These are phyloP conservation scores for Endothia cerciana DNA, from an alignment of 2,329 filamentous ascomycete species.

Conservation along the genomic window DNA sequence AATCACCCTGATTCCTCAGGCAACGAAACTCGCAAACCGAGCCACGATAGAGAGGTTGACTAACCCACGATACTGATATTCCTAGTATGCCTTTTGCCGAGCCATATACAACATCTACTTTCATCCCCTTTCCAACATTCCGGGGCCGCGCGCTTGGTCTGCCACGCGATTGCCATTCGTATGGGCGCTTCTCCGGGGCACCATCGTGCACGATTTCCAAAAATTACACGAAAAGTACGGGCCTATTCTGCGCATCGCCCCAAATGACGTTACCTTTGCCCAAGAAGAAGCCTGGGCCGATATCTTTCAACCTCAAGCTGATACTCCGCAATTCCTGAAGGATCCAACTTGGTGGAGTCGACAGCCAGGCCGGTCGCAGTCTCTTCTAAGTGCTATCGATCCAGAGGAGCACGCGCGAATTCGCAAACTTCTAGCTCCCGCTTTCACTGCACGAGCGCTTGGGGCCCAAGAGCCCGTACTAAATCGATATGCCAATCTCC, in stretches of 20 bases:
- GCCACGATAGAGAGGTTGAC: neutral
- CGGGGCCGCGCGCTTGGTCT: slow-evolving; percentile 29
- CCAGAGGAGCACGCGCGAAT: slow-evolving; percentile 33
- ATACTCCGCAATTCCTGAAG: slow-evolving; percentile 33
- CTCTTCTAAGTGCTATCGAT: slow-evolving; percentile 37
- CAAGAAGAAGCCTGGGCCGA: slow-evolving; percentile 15
- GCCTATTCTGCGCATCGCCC: slow-evolving; percentile 29
- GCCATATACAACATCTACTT: slow-evolving; percentile 30
- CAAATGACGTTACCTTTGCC: slow-evolving; percentile 28
- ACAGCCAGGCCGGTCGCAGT: slow-evolving; percentile 33
- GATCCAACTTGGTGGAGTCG: slow-evolving; percentile 36
- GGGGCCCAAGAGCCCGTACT: slow-evolving; percentile 37
- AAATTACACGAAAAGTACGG: slow-evolving; percentile 29
- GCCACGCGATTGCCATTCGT: slow-evolving; percentile 28
- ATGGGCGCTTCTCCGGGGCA: slow-evolving; percentile 27
- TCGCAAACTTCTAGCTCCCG: slow-evolving; percentile 33
- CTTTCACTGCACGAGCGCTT: slow-evolving; percentile 35
- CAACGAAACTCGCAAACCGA: neutral
- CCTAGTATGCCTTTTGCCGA: slow-evolving; percentile 1
- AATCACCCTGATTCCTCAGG: neutral
- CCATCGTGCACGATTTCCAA: slow-evolving; percentile 31
- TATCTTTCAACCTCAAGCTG: slow-evolving; percentile 5
- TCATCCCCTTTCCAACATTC: slow-evolving; percentile 30
- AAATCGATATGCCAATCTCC: slow-evolving; percentile 34
- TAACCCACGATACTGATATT: neutral